phyloP scores from a whole-genome alignment of 805 yeast genomes.

The Lipomyces sp. region DNA sequence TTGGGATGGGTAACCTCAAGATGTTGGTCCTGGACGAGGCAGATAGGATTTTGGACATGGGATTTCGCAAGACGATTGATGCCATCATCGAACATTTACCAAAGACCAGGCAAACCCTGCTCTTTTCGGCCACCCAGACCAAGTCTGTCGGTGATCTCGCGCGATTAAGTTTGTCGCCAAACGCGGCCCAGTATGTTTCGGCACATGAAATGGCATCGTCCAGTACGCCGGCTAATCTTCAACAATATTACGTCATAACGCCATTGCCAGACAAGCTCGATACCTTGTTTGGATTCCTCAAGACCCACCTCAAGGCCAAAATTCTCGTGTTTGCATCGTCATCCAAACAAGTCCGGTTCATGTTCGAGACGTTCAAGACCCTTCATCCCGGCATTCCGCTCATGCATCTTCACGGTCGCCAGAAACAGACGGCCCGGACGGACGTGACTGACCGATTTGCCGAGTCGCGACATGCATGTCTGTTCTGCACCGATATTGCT shows the following conservation, averaged over 20 bases:
- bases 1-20: constrained; percentile 75
- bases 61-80: constrained; percentile 82
- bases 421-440: constrained; percentile 94
- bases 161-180: constrained; percentile 60
- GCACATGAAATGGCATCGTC: constrained; percentile 48
- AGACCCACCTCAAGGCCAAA: constrained; percentile 78
- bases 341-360: constrained; percentile 87
- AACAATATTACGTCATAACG: constrained; percentile 78
- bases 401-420: constrained; percentile 94
- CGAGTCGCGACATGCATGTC: constrained; percentile 86
- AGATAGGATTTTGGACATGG: constrained; percentile 91
- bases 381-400: constrained; percentile 94
- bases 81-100: constrained; percentile 79
- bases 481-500: constrained; percentile 97
- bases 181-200: constrained; percentile 63
- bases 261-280: constrained; percentile 82
- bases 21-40: constrained; percentile 88
- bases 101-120: constrained; percentile 76
- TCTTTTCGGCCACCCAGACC: constrained; percentile 89
- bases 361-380: constrained; percentile 82
- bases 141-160: constrained; percentile 83
- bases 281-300: constrained; percentile 81
- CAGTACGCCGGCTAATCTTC: constrained; percentile 80
- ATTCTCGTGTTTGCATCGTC: constrained; percentile 84
- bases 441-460: constrained; percentile 96